Conservation (phyloP, 768 basidiomycete genomes). For the Amanita subjunquillea region DNA sequence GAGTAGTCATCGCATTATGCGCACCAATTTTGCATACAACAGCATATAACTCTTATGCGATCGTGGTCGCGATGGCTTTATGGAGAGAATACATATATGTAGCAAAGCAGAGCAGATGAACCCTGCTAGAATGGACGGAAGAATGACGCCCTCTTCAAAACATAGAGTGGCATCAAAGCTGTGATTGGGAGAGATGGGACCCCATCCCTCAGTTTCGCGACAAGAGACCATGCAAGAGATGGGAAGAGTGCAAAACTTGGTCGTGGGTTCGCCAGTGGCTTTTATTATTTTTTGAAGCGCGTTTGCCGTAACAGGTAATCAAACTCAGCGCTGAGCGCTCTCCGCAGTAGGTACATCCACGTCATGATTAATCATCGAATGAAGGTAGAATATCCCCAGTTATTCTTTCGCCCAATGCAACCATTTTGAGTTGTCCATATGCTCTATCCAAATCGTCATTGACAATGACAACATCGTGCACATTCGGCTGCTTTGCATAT, state of each 20-base stretch:
- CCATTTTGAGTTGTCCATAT: slow-evolving; percentile 62
- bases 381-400: slow-evolving; percentile 57
- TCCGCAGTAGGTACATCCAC: not conserved
- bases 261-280: too few species aligned
- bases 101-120: slow-evolving; percentile 32
- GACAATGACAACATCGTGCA: slow-evolving; percentile 78
- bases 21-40: slow-evolving; percentile 57
- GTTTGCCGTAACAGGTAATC: not conserved
- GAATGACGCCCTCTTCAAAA: slow-evolving; percentile 64
- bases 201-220: slow-evolving; percentile 57
- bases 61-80: slow-evolving; percentile 17
- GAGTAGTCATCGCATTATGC: slow-evolving; percentile 15
- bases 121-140: slow-evolving; percentile 40
- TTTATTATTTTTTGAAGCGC: too few species aligned
- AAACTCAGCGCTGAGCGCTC: not conserved
- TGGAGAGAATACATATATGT: slow-evolving; percentile 21
- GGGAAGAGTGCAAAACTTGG: not conserved
- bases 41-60: slow-evolving; percentile 40
- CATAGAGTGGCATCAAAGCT: slow-evolving; percentile 75
- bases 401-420: slow-evolving; percentile 62
- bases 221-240: slow-evolving; percentile 30
- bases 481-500: slow-evolving; percentile 67
- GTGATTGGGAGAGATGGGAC: slow-evolving; percentile 42
- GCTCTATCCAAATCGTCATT: slow-evolving; percentile 86
- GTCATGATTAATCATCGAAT: slow-evolving; percentile 35